Evolutionary conservation across 164 flowering plant species (phyloP).

Genomic region (Sextonia rubra): DNA sequence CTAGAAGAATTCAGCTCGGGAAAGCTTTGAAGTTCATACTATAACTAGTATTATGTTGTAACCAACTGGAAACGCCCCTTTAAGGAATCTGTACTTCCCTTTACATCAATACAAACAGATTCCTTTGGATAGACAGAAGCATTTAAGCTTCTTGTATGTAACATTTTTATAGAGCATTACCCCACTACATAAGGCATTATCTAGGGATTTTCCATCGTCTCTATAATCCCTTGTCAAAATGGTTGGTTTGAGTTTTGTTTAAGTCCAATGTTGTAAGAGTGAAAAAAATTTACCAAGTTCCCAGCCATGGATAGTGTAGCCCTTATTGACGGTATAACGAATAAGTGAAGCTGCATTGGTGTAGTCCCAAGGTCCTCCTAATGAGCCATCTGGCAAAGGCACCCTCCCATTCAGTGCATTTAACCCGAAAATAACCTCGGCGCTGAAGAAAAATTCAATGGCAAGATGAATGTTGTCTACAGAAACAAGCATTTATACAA

Average conservation of each 20-base stretch:
- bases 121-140: too few species aligned
- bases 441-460: slow-evolving; percentile 38
- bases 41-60: too few species aligned
- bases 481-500: not conserved
- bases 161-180: not conserved
- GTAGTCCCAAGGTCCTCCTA: slow-evolving; percentile 69
- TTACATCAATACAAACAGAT: too few species aligned
- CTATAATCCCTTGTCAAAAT: not conserved
- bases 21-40: too few species aligned
- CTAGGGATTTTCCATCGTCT: not conserved
- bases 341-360: slow-evolving; percentile 67
- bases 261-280: not conserved
- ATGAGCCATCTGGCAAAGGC: slow-evolving; percentile 31
- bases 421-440: slow-evolving; percentile 65
- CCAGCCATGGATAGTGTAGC: slow-evolving; percentile 70
- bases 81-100: too few species aligned
- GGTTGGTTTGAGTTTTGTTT: not conserved
- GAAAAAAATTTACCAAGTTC: slow-evolving; percentile 63
- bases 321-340: slow-evolving; percentile 54
- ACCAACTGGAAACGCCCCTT: too few species aligned
- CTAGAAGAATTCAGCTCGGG: too few species aligned
- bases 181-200: not conserved
- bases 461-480: not conserved
- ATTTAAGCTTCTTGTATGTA: too few species aligned
- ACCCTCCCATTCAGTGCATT: slow-evolving; percentile 68